These are phyloP conservation scores for Populus tremula DNA, from an alignment of 345 rosid genomes.

Conservation along the genomic window DNA sequence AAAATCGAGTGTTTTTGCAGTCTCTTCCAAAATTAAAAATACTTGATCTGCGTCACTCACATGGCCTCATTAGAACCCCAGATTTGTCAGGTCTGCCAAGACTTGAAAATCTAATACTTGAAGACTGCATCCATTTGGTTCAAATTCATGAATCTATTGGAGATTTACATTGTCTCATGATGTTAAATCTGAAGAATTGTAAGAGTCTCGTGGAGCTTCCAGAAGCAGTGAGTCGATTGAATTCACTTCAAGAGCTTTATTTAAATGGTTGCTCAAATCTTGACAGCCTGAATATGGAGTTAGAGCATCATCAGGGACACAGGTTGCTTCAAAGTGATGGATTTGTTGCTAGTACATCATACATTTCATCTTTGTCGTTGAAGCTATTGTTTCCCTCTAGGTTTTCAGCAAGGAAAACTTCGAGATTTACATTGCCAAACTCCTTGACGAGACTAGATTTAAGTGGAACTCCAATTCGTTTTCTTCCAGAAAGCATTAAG, in stretches of 20 bases:
- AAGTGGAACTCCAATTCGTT: too few relatives aligned
- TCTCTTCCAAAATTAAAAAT: not conserved
- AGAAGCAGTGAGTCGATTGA: not conserved
- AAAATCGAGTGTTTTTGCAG: not conserved
- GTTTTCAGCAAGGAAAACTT: too few relatives aligned
- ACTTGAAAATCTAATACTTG: not conserved
- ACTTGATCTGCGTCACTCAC: not conserved
- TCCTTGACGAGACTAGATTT: too few relatives aligned
- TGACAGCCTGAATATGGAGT: not conserved
- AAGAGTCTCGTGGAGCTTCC: not conserved
- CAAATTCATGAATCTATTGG: slow-evolving; percentile 9
- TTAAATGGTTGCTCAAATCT: slow-evolving; percentile 2
- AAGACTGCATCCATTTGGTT: slow-evolving; percentile 2
- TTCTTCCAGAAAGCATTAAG: too few relatives aligned
- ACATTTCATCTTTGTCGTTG: too few relatives aligned
- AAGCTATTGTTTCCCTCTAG: too few relatives aligned
- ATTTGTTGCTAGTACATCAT: too few relatives aligned
- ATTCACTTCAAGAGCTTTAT: not conserved
- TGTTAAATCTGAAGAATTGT: not conserved
- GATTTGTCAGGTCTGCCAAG: not conserved
- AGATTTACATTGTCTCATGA: not conserved
- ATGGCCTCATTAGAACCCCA: not conserved
- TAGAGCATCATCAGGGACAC: not conserved
- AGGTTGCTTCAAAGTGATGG: too few relatives aligned
- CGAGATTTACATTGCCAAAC: too few relatives aligned